Conservation (phyloP, 202 grass and related monocot species). For the Setaria italica region DNA sequence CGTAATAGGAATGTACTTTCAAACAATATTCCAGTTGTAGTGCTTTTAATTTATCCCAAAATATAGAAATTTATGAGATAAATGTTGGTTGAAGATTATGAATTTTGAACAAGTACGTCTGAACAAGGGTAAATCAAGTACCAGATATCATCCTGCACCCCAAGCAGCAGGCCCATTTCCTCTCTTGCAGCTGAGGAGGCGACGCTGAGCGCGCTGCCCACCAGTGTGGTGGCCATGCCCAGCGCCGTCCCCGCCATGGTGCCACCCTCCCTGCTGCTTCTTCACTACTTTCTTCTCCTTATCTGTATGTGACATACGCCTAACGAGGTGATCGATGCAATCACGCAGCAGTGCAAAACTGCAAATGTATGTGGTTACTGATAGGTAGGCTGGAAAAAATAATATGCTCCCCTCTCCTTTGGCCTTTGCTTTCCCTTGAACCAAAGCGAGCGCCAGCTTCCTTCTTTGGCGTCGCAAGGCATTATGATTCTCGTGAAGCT, state of each 20-base stretch:
- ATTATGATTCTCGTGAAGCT: too few relatives aligned
- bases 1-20: too few relatives aligned
- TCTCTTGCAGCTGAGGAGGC: slow-evolving; percentile 21
- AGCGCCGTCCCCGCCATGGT: slow-evolving; percentile 26
- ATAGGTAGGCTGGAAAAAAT: background rate
- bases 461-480: background rate
- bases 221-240: slow-evolving; percentile 32
- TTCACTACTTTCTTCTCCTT: background rate
- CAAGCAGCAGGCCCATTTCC: slow-evolving; percentile 15
- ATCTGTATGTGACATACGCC: background rate
- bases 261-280: background rate
- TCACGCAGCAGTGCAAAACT: background rate
- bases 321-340: background rate
- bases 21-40: background rate
- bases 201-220: background rate
- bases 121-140: background rate
- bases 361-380: background rate
- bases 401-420: background rate
- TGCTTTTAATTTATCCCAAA: too few relatives aligned
- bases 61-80: background rate
- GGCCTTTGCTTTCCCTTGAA: background rate
- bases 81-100: background rate
- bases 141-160: slow-evolving; percentile 29
- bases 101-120: background rate
- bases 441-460: background rate